Evolutionary conservation across 2,329 filamentous ascomycete species (phyloP).

Genomic region (Alternaria sp.): DNA sequence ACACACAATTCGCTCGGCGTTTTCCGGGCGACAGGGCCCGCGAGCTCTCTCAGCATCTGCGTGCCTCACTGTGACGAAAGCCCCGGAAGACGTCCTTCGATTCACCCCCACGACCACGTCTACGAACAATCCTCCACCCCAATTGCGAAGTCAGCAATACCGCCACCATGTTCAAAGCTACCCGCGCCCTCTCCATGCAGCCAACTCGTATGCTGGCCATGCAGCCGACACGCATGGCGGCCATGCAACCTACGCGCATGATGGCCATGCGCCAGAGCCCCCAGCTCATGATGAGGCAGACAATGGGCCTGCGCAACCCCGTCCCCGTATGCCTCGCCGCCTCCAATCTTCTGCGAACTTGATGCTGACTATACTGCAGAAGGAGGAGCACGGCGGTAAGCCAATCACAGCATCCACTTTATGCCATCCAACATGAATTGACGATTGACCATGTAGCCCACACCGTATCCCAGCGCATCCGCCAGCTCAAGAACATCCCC

Average conservation of each 20-base stretch:
- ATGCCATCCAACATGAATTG: slow-evolving; percentile 19
- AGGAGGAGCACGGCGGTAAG: slow-evolving; percentile 69
- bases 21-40: slow-evolving; percentile 35
- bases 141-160: slow-evolving; percentile 12
- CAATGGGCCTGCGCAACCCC: slow-evolving; percentile 63
- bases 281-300: slow-evolving; percentile 47
- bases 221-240: slow-evolving; percentile 51
- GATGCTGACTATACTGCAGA: slow-evolving; percentile 58
- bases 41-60: slow-evolving; percentile 25
- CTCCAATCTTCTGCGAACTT: neutral
- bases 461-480: slow-evolving; percentile 94
- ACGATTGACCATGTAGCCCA: slow-evolving; percentile 68
- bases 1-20: slow-evolving; percentile 43
- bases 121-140: slow-evolving; percentile 34
- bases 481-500: slow-evolving; percentile 86
- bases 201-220: slow-evolving; percentile 51
- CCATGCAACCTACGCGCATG: slow-evolving; percentile 51
- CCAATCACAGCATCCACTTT: slow-evolving; percentile 25
- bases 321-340: slow-evolving; percentile 68
- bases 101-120: slow-evolving; percentile 19
- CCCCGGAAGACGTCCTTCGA: slow-evolving; percentile 33
- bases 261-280: slow-evolving; percentile 48
- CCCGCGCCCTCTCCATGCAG: slow-evolving; percentile 49
- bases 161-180: slow-evolving; percentile 44
- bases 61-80: slow-evolving; percentile 35